Conservation (phyloP, 352 stramenopile species). For the Lagenidium sp. region DNA sequence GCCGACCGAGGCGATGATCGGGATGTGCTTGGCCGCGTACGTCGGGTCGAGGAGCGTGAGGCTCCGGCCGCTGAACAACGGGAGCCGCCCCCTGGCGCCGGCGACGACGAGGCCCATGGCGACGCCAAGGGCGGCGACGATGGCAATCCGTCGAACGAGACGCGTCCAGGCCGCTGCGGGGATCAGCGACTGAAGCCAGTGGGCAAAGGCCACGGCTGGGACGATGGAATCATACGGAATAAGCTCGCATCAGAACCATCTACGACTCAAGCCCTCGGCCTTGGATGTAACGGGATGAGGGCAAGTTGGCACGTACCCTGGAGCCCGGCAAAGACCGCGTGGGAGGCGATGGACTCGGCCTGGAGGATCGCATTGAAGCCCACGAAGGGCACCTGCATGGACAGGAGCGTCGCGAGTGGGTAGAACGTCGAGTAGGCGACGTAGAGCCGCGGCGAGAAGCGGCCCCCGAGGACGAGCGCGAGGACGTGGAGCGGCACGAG, state of each 20-base stretch:
- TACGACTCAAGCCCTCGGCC: too few species aligned
- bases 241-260: too few species aligned
- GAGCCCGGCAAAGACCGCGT: slow-evolving; percentile 93
- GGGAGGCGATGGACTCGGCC: slow-evolving; percentile 59
- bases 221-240: too few species aligned
- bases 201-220: slow-evolving; percentile 41
- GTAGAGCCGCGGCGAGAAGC: slow-evolving; percentile 92
- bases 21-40: slow-evolving; percentile 93
- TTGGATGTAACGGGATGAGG: too few species aligned
- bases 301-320: too few species aligned
- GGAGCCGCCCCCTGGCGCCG: slow-evolving; percentile 51
- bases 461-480: slow-evolving; percentile 83
- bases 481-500: slow-evolving; percentile 95
- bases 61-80: slow-evolving; percentile 88
- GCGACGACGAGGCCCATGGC: slow-evolving; percentile 24
- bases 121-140: slow-evolving; percentile 22
- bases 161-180: slow-evolving; percentile 32
- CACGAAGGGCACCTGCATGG: slow-evolving; percentile 98
- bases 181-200: slow-evolving; percentile 40
- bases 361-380: slow-evolving; percentile 93
- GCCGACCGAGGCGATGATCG: slow-evolving; percentile 92
- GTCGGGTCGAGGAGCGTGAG: slow-evolving; percentile 90
- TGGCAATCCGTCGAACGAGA: slow-evolving; percentile 37
- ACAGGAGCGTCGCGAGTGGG: slow-evolving; percentile 89
- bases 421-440: slow-evolving; percentile 98